Percentiles rank a stretch among this genome's conserved stretches.
Evolutionary conservation across 228 moss, liverwort and hornwort genomes (phyloP).

Genomic region (Sphagnum magellanicum): DNA sequence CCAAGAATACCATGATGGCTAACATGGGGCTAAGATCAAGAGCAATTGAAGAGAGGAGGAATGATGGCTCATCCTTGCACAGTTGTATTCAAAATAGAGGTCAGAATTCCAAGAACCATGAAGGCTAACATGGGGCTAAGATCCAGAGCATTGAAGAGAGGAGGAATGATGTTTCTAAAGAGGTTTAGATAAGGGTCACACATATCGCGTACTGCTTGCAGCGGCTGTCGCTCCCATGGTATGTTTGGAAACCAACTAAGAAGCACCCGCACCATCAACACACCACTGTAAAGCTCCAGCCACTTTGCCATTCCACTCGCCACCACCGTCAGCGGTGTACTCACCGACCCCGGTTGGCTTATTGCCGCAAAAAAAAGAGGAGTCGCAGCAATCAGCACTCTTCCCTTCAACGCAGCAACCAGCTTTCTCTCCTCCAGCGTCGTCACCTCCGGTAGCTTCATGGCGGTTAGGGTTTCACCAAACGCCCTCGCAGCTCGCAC

Average conservation of each 20-base stretch:
- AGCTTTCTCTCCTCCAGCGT: slow-evolving; percentile 67
- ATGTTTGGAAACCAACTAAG: slow-evolving; percentile 99
- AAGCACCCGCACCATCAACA: slow-evolving; percentile 94
- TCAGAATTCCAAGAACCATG: slow-evolving; percentile 89
- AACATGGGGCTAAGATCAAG: slow-evolving; percentile 97
- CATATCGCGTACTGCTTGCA: slow-evolving; percentile 98
- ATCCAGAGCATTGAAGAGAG: slow-evolving; percentile 95
- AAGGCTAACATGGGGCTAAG: slow-evolving; percentile 98
- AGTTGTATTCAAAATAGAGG: slow-evolving; percentile 94
- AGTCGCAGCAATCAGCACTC: slow-evolving; percentile 69
- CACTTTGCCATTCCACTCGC: slow-evolving; percentile 99
- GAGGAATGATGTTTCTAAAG: slow-evolving; percentile 94
- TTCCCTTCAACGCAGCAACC: slow-evolving; percentile 66
- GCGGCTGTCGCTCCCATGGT: slow-evolving; percentile 95
- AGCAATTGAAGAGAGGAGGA: slow-evolving; percentile 92
- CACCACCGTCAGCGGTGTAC: slow-evolving; percentile 94
- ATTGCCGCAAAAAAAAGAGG: slow-evolving; percentile 78
- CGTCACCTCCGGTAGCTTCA: slow-evolving; percentile 24
- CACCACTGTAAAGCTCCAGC: slow-evolving; percentile 98
- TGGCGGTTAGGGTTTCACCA: slow-evolving; percentile 16
- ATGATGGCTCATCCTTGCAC: slow-evolving; percentile 70
- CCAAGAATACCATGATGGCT: slow-evolving; percentile 89
- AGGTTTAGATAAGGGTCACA: slow-evolving; percentile 98
- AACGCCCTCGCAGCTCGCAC: slow-evolving; percentile 15
- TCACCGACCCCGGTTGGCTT: slow-evolving; percentile 70